Evolutionary conservation across 2,329 filamentous ascomycete species (phyloP).

Genomic region (Exophiala dermatitidis): DNA sequence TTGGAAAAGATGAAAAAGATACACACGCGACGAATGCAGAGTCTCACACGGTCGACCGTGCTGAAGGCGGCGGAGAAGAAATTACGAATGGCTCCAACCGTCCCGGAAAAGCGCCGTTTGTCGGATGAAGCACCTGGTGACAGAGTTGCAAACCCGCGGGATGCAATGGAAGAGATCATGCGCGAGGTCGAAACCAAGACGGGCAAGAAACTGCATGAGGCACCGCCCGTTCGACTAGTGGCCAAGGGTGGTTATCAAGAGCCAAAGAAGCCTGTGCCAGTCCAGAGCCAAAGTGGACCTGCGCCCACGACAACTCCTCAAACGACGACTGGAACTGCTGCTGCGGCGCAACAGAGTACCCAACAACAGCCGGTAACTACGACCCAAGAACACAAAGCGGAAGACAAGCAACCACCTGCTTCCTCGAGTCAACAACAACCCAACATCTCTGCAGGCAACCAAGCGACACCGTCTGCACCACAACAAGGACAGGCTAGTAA

Average conservation of each 20-base stretch:
- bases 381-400: not conserved
- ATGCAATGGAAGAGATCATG: slow-evolving; percentile 62
- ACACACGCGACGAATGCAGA: slow-evolving; percentile 68
- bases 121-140: slow-evolving; percentile 7
- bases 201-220: slow-evolving; percentile 58
- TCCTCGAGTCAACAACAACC: slow-evolving; percentile 1
- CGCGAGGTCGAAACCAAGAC: slow-evolving; percentile 64
- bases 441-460: not conserved
- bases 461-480: slow-evolving; percentile 1
- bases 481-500: not conserved
- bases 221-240: slow-evolving; percentile 61
- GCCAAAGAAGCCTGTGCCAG: slow-evolving; percentile 28
- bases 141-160: slow-evolving; percentile 11
- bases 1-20: slow-evolving; percentile 76
- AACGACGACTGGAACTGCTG: slow-evolving; percentile 2
- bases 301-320: slow-evolving; percentile 3
- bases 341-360: not conserved
- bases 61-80: slow-evolving; percentile 69
- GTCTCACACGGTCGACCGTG: slow-evolving; percentile 62
- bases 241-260: slow-evolving; percentile 71
- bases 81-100: slow-evolving; percentile 58
- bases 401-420: not conserved
- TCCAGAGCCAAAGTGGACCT: not conserved
- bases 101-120: slow-evolving; percentile 18
- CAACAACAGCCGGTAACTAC: slow-evolving; percentile 31